Evolutionary conservation across 2,329 filamentous ascomycete species (phyloP).

Genomic region (Teratosphaeria destructans): DNA sequence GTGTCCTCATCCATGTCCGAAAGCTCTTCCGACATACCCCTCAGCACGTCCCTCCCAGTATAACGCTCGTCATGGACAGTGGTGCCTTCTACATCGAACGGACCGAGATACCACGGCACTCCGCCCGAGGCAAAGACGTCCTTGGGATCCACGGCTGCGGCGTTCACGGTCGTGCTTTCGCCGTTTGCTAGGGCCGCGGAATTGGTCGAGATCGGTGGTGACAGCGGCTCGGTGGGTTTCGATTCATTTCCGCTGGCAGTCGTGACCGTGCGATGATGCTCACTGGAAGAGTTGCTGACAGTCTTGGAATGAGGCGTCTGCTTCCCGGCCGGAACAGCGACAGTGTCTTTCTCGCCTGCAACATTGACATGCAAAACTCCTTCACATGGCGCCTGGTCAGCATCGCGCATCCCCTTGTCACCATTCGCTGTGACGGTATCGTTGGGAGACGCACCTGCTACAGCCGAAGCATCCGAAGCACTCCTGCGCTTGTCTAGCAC

Average conservation of each 20-base stretch:
- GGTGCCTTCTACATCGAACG: conserved; percentile 70
- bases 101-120: conserved; percentile 76
- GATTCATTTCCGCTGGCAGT: conserved; percentile 7
- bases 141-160: conserved; percentile 21
- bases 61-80: conserved; percentile 67
- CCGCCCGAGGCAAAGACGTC: conserved; percentile 54
- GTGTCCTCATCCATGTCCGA: conserved; percentile 90
- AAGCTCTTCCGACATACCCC: conserved; percentile 64
- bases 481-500: conserved; percentile 14
- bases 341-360: conserved; percentile 10
- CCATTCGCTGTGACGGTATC: conserved; percentile 1
- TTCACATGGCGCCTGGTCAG: conserved; percentile 21
- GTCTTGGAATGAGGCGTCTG: conserved; percentile 15
- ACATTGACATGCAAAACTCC: conserved; percentile 14
- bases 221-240: conserved; percentile 23
- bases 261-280: conserved; percentile 3
- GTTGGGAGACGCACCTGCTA: conserved; percentile 26
- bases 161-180: not conserved
- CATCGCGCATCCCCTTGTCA: conserved; percentile 21
- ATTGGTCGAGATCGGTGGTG: conserved; percentile 29
- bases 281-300: conserved; percentile 10
- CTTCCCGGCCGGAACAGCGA: conserved; percentile 9
- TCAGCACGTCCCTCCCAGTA: conserved; percentile 60
- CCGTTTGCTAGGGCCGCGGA: not conserved
- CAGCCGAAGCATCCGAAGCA: conserved; percentile 29